Base-by-base conservation (phyloP, 2,329 filamentous ascomycete genomes). In the Pseudogymnoascus sp. region DNA sequence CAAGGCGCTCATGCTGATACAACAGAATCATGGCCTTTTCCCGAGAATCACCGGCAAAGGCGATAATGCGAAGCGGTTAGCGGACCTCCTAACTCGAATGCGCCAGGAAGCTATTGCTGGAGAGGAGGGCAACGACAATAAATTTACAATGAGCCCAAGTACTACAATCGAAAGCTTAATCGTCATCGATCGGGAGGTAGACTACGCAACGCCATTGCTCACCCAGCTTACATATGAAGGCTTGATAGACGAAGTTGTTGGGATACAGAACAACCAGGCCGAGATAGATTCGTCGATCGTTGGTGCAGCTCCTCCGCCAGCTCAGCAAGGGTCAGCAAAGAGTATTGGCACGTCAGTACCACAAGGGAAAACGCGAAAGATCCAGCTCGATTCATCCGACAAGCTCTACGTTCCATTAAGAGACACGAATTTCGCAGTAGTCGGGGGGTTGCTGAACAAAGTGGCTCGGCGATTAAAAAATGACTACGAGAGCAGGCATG, bases 191-290 rank as follows among this genome's bases (percentile, higher is more conserved):
- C 89, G 95, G 60, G 93, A 97, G 73, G 89, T 96, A 62, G 95
- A 99, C 74, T 92, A 95, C 71, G 91, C 93, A 14, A 97, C 95
- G 0, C 89, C 90, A 0, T 82, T 99, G 14, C 86, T 99, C 62
- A 98, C 93, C 0, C 95, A 99, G 74, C 79, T 99, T 66, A 99
- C 95, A 1, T 99, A 99, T 71, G 93, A 99, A 77, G 95, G 95
- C 3, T 81, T 99, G 26, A 89, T 99, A 62, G 96, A 99, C 72
- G 95, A 99, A 74, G 83, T 95, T 14, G 96, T 96, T 72, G 88
- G 89, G 33, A 96, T 99, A 65, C 86, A 90, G 67, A 89, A 97
- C 72, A 98, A 96, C 71, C 92, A 96, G 73, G 88, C 91, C 38
- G 95, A 98, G 72, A 87, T 98, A 22, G 93, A 98, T 73, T 91